Conservation (phyloP, 371 early-diverging fungal genomes). For the Actinomortierella ambigua region DNA sequence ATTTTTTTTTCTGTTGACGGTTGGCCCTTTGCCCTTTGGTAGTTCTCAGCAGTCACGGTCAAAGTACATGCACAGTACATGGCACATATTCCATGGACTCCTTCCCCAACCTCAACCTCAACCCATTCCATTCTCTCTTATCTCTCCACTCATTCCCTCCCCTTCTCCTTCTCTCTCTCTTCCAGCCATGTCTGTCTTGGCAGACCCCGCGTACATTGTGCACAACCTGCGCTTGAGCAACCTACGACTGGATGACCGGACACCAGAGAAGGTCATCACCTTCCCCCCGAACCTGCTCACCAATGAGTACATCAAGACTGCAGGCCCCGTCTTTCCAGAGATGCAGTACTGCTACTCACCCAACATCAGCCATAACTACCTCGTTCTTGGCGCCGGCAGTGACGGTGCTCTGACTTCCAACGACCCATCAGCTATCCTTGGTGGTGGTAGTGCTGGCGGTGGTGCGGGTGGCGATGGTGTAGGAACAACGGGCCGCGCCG, state of each 20-base stretch:
- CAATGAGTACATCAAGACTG: constrained; percentile 78
- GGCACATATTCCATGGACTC: no score
- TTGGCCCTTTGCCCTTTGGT: no score
- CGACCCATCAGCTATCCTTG: neutral
- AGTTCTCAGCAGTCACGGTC: no score
- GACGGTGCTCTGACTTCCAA: constrained; percentile 8
- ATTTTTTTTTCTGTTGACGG: no score
- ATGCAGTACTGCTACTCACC: constrained; percentile 75
- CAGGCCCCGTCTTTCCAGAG: constrained; percentile 73
- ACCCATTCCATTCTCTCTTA: neutral
- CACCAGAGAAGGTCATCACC: constrained; percentile 73
- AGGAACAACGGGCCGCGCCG: neutral
- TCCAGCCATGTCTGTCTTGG: constrained; percentile 66
- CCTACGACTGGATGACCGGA: constrained; percentile 70
- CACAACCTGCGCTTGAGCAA: constrained; percentile 82
- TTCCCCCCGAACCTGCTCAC: constrained; percentile 70
- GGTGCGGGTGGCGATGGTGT: neutral
- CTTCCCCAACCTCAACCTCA: no score
- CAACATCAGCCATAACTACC: constrained; percentile 50
- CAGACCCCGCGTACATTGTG: constrained; percentile 77
- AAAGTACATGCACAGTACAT: no score
- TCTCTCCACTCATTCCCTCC: neutral
- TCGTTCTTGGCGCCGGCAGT: constrained; percentile 40
- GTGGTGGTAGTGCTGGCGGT: no score
- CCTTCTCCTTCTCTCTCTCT: neutral